Evolutionary conservation across 2,329 filamentous ascomycete species (phyloP).

Genomic region (Phyllosticta capitalensis): DNA sequence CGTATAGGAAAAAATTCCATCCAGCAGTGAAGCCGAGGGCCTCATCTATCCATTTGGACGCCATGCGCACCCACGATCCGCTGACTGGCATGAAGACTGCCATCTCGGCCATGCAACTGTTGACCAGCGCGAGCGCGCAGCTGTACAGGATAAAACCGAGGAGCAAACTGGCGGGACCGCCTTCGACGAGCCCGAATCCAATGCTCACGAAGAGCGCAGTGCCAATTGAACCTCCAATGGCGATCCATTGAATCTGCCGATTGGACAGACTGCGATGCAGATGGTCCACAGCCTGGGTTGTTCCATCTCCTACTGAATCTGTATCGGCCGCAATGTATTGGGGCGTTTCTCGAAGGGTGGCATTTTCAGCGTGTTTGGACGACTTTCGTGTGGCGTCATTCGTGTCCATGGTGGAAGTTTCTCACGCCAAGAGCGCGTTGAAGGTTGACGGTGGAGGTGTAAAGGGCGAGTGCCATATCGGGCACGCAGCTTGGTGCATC

Average conservation of each 20-base stretch:
- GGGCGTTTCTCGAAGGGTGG: background rate
- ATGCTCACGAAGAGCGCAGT: conserved; percentile 52
- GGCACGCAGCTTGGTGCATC: background rate
- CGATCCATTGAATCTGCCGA: conserved; percentile 32
- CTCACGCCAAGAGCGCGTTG: background rate
- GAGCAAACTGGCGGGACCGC: conserved; percentile 45
- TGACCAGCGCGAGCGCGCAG: conserved; percentile 37
- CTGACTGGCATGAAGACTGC: conserved; percentile 51
- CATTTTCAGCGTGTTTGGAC: background rate
- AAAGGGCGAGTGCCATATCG: background rate
- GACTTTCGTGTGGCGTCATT: background rate
- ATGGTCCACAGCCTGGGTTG: conserved; percentile 25
- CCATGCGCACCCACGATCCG: conserved; percentile 55
- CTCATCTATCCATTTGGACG: conserved; percentile 58
- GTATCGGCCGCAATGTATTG: background rate
- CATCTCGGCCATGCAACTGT: conserved; percentile 55
- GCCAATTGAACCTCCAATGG: conserved; percentile 32
- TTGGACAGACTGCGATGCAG: conserved; percentile 31
- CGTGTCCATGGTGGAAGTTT: background rate
- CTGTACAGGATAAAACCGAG: conserved; percentile 50
- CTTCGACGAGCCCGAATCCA: conserved; percentile 44
- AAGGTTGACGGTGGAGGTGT: background rate
- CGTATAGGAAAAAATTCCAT: conserved; percentile 45
- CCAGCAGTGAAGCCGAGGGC: conserved; percentile 48
- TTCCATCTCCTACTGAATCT: background rate